Conservation (phyloP, 2,329 filamentous ascomycete genomes). For the Colletotrichum filicis region DNA sequence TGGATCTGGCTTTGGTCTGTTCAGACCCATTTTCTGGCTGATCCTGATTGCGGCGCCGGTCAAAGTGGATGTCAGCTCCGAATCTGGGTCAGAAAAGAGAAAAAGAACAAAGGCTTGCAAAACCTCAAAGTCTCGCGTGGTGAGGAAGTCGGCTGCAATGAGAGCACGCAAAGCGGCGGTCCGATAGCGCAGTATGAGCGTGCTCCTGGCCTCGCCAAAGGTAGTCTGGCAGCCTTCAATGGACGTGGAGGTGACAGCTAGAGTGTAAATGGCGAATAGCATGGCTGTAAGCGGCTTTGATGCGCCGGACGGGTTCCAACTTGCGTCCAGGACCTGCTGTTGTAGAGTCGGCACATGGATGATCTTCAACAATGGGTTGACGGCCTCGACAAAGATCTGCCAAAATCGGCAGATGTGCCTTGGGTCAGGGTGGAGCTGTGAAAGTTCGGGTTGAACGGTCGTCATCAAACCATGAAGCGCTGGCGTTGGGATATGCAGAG, state of each 20-base stretch:
- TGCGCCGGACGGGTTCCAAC: constrained; percentile 37
- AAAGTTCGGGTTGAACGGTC: neutral
- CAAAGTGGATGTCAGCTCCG: constrained; percentile 40
- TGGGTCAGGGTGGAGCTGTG: constrained; percentile 43
- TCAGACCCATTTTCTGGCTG: constrained; percentile 41
- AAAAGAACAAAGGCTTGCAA: constrained; percentile 45
- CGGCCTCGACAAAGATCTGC: constrained; percentile 46
- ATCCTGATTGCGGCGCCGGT: constrained; percentile 38
- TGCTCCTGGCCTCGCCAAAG: constrained; percentile 34
- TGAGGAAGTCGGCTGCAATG: constrained; percentile 40
- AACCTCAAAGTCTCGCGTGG: constrained; percentile 42
- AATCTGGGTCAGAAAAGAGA: constrained; percentile 42
- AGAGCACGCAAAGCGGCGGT: constrained; percentile 40
- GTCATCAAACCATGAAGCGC: constrained; percentile 24
- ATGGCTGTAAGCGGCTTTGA: constrained; percentile 38
- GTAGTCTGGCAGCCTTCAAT: constrained; percentile 31
- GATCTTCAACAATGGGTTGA: constrained; percentile 46
- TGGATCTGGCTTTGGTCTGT: constrained; percentile 29
- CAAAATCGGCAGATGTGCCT: constrained; percentile 43
- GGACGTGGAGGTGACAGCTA: constrained; percentile 39
- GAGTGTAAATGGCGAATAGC: constrained; percentile 43
- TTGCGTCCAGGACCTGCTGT: constrained; percentile 43
- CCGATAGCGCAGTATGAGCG: constrained; percentile 39
- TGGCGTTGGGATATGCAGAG: constrained; percentile 26
- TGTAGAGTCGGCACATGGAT: constrained; percentile 46